Conservation (phyloP, 441 rosid genomes). For the Jatropha multifida region DNA sequence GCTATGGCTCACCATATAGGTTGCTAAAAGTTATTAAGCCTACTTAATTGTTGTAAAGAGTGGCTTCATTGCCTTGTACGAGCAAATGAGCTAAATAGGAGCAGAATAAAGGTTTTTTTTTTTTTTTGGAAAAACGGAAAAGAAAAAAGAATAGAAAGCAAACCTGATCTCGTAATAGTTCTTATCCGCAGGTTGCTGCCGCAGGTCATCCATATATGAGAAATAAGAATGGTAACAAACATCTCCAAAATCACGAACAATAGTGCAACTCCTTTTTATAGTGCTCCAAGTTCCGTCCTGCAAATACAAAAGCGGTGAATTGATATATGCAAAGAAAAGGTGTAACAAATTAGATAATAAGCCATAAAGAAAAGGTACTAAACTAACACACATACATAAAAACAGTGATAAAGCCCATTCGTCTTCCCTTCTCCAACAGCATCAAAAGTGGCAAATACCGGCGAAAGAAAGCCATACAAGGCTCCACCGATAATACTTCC, state of each 20-base stretch:
- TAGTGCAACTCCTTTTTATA: slow-evolving; percentile 56
- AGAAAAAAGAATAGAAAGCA: not conserved
- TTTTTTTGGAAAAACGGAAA: not conserved
- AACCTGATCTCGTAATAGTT: slow-evolving; percentile 88
- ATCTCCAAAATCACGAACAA: slow-evolving; percentile 68
- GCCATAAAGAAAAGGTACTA: not conserved
- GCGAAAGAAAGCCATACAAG: slow-evolving; percentile 78
- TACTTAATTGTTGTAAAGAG: not conserved
- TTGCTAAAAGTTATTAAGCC: not conserved
- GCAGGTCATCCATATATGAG: slow-evolving; percentile 72
- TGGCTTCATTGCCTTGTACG: not conserved
- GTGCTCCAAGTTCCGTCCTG: slow-evolving; percentile 97
- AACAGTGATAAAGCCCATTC: slow-evolving; percentile 59
- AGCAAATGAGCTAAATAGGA: not conserved
- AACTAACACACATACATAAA: slow-evolving; percentile 51
- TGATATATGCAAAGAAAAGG: slow-evolving; percentile 15
- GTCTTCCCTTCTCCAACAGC: slow-evolving; percentile 90
- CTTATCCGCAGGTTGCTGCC: slow-evolving; percentile 39
- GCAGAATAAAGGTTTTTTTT: not conserved
- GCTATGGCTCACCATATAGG: not conserved
- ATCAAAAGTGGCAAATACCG: slow-evolving; percentile 88
- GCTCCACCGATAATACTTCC: slow-evolving; percentile 71
- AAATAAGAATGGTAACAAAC: slow-evolving; percentile 76
- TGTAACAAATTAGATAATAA: slow-evolving; percentile 3
- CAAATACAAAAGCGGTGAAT: slow-evolving; percentile 15